Conservation (phyloP, 2,329 filamentous ascomycete genomes). For the Rhexocercosporidium sp. region DNA sequence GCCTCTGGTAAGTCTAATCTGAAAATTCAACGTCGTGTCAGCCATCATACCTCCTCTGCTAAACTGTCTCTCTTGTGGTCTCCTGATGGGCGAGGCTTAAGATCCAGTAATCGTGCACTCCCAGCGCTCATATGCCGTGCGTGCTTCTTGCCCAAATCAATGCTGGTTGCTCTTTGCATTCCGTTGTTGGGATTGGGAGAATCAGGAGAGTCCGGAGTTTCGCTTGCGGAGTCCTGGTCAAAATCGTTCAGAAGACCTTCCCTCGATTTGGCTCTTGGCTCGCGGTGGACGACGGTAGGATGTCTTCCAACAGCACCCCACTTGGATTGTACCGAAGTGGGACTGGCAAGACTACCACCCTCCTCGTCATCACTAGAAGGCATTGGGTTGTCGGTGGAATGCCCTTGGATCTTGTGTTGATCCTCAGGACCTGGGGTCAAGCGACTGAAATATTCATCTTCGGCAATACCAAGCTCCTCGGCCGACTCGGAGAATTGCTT, state of each 20-base stretch:
- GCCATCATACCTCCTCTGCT: conserved; percentile 18
- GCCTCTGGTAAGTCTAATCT: conserved; percentile 1
- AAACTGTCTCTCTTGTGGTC: conserved; percentile 45
- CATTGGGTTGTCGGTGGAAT: conserved; percentile 53
- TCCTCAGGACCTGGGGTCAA: conserved; percentile 49
- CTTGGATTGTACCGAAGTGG: conserved; percentile 37
- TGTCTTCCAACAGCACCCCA: conserved; percentile 49
- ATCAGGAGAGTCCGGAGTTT: conserved; percentile 30
- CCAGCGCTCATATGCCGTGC: conserved; percentile 76
- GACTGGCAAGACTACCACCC: conserved; percentile 45
- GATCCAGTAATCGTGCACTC: conserved; percentile 75
- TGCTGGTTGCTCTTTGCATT: conserved; percentile 70
- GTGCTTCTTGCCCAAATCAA: conserved; percentile 67
- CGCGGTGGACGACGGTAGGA: conserved; percentile 68
- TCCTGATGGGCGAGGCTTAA: conserved; percentile 60
- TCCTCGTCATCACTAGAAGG: conserved; percentile 65
- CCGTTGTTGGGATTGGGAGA: conserved; percentile 18
- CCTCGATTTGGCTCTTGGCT: conserved; percentile 60
- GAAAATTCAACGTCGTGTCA: not conserved
- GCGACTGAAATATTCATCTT: conserved; percentile 76
- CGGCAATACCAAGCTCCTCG: conserved; percentile 68
- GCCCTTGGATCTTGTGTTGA: conserved; percentile 41
- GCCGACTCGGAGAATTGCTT: conserved; percentile 63
- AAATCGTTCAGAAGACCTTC: conserved; percentile 55
- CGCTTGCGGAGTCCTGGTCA: conserved; percentile 32